Base-by-base conservation (phyloP, 2,329 filamentous ascomycete genomes). In the Atkinsonella hypoxylon region DNA sequence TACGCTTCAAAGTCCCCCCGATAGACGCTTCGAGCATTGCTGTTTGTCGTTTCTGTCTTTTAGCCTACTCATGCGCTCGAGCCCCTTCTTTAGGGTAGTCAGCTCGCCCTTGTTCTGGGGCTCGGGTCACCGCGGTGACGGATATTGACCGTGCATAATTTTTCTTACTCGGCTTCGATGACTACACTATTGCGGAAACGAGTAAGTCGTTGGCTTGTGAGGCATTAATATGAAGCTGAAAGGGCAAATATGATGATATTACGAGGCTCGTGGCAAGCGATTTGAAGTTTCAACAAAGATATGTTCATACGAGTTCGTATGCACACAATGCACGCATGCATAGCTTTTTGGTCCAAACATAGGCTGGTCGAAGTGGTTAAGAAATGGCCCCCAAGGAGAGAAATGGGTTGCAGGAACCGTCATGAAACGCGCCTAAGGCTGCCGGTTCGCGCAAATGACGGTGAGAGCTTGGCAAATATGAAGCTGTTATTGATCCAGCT, bases 401-500 rank as follows among this genome's bases (percentile, higher is more conserved):
- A n/a, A n/a, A n/a, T n/a, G n/a, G n/a, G n/a, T n/a, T n/a, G n/a
- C n/a, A n/a, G n/a, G n/a, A n/a, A n/a, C n/a, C n/a, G n/a, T n/a
- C n/a, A n/a, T n/a, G n/a, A n/a, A 41, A 12, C 15, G 38, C 12
- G 20, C 20, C 39, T 13, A 26, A 36, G 30, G 47, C 47, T 32
- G 13, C 11, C 12, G 13, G 12, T 18, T 43, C 47, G 8, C 3
- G 34, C 51, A 32, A 51, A 51, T 43, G 11, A 45, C 20, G 47
- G 41, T 13, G 45, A 46, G 26, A 22, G 60, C 75, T 66, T 68
- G 82, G 79, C 78, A 61, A 90, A 86, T 59, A 89, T 86, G 67
- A 86, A 89, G 72, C 90, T 90, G 72, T n/a, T 90, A 91, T 68
- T 89, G 83, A 48, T 83, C 76, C 59, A 91, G 67, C 69, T 93